Percentiles rank a stretch among this genome's conserved stretches.
These are phyloP conservation scores for Coemansia aciculifera DNA, from an alignment of 192 early-diverging fungal species.

Conservation along the genomic window DNA sequence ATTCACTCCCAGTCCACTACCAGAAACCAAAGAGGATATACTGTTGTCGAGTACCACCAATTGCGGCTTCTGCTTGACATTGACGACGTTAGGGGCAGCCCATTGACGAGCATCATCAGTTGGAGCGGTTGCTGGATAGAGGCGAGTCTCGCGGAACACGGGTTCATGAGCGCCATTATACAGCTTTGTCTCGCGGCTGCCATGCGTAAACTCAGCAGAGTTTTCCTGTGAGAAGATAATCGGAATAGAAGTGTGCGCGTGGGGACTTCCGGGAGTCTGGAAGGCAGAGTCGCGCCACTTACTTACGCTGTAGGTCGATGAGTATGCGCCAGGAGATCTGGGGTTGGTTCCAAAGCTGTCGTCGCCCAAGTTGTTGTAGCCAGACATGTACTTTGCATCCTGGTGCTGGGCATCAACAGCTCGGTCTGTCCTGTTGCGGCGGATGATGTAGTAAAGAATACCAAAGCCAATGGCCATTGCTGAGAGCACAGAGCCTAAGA, in stretches of 20 bases:
- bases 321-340: slow-evolving; percentile 20
- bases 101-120: slow-evolving; percentile 32
- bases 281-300: slow-evolving; percentile 41
- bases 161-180: slow-evolving; percentile 12
- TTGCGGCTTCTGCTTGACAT: slow-evolving; percentile 39
- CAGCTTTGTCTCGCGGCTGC: slow-evolving; percentile 31
- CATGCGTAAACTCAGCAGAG: slow-evolving; percentile 10
- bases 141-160: slow-evolving; percentile 34
- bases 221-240: slow-evolving; percentile 39
- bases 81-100: slow-evolving; percentile 38
- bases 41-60: slow-evolving; percentile 29
- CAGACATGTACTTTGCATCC: slow-evolving; percentile 41
- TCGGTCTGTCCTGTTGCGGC: slow-evolving; percentile 21
- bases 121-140: slow-evolving; percentile 20
- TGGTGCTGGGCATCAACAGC: slow-evolving; percentile 25
- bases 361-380: slow-evolving; percentile 44
- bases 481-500: slow-evolving; percentile 35
- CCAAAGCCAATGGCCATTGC: slow-evolving; percentile 19
- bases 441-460: slow-evolving; percentile 26
- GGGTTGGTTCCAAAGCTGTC: slow-evolving; percentile 21
- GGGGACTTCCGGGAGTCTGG: not conserved
- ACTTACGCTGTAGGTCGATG: slow-evolving; percentile 41
- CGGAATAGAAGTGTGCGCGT: slow-evolving; percentile 39
- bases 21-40: slow-evolving; percentile 10
- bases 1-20: slow-evolving; percentile 11